Conservation (phyloP, 2,329 filamentous ascomycete species). For the Claviceps sorghi region DNA sequence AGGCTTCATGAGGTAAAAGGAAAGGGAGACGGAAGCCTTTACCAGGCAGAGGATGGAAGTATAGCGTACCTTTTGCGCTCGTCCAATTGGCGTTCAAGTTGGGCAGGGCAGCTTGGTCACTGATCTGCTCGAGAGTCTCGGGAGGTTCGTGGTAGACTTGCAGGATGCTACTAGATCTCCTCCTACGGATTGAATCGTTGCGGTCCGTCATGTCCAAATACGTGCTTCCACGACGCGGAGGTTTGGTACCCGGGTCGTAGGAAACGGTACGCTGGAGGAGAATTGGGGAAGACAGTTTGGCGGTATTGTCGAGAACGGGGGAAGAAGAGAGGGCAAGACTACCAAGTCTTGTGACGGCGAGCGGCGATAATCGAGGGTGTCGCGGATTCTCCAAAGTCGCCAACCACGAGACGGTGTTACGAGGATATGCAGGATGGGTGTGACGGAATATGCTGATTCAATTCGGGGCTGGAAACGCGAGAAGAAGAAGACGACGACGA, state of each 20-base stretch:
- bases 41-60: background rate
- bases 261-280: constrained; percentile 80
- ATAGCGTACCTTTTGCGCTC: constrained; percentile 79
- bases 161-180: constrained; percentile 88
- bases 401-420: constrained; percentile 1
- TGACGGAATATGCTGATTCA: background rate
- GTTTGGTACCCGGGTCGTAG: constrained; percentile 70
- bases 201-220: constrained; percentile 46
- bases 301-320: constrained; percentile 47
- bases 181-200: constrained; percentile 58
- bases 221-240: constrained; percentile 45
- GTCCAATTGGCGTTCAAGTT: constrained; percentile 99
- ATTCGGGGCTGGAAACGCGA: background rate
- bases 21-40: constrained; percentile 1
- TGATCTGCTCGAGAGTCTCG: constrained; percentile 94
- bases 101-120: constrained; percentile 84
- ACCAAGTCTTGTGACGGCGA: constrained; percentile 4
- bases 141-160: constrained; percentile 90
- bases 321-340: constrained; percentile 5
- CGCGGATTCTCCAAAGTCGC: constrained; percentile 2
- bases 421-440: background rate
- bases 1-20: no score
- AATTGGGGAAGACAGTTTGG: constrained; percentile 88
- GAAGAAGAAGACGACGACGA: background rate
- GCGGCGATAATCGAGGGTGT: constrained; percentile 1